Evolutionary conservation across 108 stramenopile genomes (phyloP), one percentile per base, ranked within the genome.

Genomic region (Mayamaea pseudoterrestris): DNA sequence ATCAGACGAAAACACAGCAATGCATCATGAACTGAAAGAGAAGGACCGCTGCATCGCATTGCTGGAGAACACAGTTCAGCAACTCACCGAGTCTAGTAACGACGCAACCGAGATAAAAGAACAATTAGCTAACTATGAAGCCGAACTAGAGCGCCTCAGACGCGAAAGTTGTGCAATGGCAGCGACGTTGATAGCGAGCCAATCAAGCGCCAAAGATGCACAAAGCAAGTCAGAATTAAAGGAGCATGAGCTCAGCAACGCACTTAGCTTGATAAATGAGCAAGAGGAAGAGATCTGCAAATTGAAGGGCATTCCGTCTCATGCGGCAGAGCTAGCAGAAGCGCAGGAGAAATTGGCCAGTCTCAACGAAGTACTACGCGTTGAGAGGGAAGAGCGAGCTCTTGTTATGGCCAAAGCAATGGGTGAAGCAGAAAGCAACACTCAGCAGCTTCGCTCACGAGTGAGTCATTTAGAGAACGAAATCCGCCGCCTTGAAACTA

Each of bases 101-200:
- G 30, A 31, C 7, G 30, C 3, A 11, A 16, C n/a, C 14, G 5
- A 37, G 22, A 42, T 55, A 41, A 14, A 37, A 6, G 69, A 80
- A 51, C 24, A 21, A 55, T 6, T 80, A 84, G 21, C 42, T 85
- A 30, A 78, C 63, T 44, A 50, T 57, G 41, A 74, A 83, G 25
- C 64, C 85, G 16, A 44, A 61, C 26, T 64, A 55, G 31, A 48
- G 76, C 16, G 83, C 78, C 32, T 66, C 54, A 7, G 66, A 68
- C 16, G 76, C 76, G 20, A 65, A 70, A n/a, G 73, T 39, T 3
- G 37, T 20, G 4, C 18, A 39, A 39, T 5, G 16, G 37, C 18
- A 39, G 37, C 8, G 37, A n/a, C n/a, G n/a, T n/a, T n/a, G 13
- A 34, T 9, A 13, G 32, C 32, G 32, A 34, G 32, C 32, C 9